Base-by-base conservation (phyloP, 2,329 filamentous ascomycete species). In the Herpotrichia juniperi region DNA sequence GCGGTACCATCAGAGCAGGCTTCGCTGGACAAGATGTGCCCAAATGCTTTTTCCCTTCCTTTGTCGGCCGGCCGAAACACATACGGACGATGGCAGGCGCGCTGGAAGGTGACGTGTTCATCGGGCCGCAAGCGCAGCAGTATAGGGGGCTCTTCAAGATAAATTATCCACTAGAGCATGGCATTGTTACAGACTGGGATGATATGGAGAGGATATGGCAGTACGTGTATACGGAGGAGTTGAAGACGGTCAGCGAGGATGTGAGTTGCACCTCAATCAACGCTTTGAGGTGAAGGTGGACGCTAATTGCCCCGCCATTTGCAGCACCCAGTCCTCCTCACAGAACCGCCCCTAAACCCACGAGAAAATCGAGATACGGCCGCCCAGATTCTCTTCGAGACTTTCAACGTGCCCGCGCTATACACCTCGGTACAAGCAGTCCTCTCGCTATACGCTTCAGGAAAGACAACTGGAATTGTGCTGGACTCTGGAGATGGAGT, bases 151-250 rank as follows among this genome's bases (percentile, higher is more conserved):
- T 99, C 56, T 83, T 99, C 64, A 99, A 97, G 83, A 97, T 99
- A 66, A 84, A 87, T 61, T 97, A 97, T 73, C 94, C 94, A 39
- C 80, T 99, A 49, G 94, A 97, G 78, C 94, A 99, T 74, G 94
- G 94, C 64, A 96, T 99, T 67, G 94, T 99, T 58, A 99, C 94
- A 63, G 92, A 99, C 76, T 99, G 94, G 94, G 94, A 97, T 72
- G 94, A 99, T 72, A 99, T 99, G 94, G 94, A 99, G 81, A 87
- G 91, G 79, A 99, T 99, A 77, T 99, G 94, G 94, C 90, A 96
- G 68, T 94, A 96, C 71, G 92, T 99, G 47, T 99, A 97, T 74
- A 90, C 90, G 51, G 93, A 97, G 70, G 94, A 96, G 59, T 76
- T 99, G 67, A 97, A 97, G 81, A 96, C 93, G 44, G 82, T 97